Evolutionary conservation across 2,329 filamentous ascomycete genomes (phyloP), one percentile per base, ranked within the genome.

Genomic region (Sclerotinia spermophila): DNA sequence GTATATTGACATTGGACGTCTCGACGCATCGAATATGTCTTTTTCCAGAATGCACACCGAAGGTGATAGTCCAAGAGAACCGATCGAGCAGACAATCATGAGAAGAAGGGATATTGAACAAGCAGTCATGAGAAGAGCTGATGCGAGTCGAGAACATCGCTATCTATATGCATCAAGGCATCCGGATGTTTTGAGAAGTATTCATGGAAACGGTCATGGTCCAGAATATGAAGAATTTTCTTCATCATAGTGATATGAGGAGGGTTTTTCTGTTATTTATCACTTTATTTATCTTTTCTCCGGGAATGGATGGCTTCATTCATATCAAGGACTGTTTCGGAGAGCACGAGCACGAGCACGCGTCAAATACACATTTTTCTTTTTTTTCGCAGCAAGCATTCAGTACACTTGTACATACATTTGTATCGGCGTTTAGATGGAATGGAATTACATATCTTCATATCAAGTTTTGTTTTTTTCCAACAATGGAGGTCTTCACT

Each of bases 361-460:
- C n/a, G 17, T 53, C 45, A 48, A 48, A 48, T 10, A 48, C 24
- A n/a, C 13, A 48, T 48, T 48, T 48, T n/a, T 11, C n/a, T 48
- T 48, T 48, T n/a, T 11, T 48, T 48, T 48, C 10, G 45, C 24
- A 48, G 45, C 21, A 48, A 48, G 24, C 45, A 48, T 38, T n/a
- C 61, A n/a, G 24, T n/a, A 51, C 40, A 35, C 38, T 3, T 21
- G n/a, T 65, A n/a, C 33, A 51, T 30, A 40, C 44, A 65, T 53
- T 27, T n/a, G 17, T 53, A 65, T 65, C n/a, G 61, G 61, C 61
- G 61, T 51, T 51, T 7, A 51, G 45, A 65, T 65, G 44, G 35
- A 53, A 53, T 53, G 48, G 48, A 51, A n/a, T 45, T n/a, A 65
- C 44, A 61, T 24, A 61, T 27, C 59, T 33, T 61, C 27, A 61